A percentile compares a stretch with the other conserved stretches of the same genome.
phyloP scores from a whole-genome alignment of 1,284 basidiomycete species.

The Trichosporon sp. region DNA sequence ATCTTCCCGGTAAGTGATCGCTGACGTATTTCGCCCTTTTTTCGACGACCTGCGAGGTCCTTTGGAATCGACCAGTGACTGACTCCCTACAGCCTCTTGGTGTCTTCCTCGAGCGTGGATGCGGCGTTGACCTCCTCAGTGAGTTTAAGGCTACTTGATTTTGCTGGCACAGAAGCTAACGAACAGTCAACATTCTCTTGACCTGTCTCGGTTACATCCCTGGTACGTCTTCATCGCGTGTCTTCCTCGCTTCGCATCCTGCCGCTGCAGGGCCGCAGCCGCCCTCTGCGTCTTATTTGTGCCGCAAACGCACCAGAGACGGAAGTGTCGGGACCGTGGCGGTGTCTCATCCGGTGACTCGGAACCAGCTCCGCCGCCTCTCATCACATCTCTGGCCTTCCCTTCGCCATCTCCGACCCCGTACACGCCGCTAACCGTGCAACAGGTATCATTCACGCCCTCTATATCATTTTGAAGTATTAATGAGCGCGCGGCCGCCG shows the following conservation, averaged over 20 bases:
- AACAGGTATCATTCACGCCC: slow-evolving; percentile 39
- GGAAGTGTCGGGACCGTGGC: neutral
- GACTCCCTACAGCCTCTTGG: slow-evolving; percentile 32
- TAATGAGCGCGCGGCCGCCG: slow-evolving; percentile 3
- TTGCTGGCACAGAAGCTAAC: neutral
- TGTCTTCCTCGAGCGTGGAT: slow-evolving; percentile 48
- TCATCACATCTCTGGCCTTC: neutral
- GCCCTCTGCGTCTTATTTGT: neutral
- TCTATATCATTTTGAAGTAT: slow-evolving; percentile 42
- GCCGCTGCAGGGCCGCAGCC: too few species aligned
- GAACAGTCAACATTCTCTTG: slow-evolving; percentile 36
- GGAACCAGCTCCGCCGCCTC: neutral
- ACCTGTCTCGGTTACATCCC: slow-evolving; percentile 45
- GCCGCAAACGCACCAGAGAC: neutral
- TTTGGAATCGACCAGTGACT: neutral
- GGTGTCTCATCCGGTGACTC: neutral
- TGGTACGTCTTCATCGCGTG: slow-evolving; percentile 14
- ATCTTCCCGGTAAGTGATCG: slow-evolving; percentile 33
- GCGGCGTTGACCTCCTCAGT: slow-evolving; percentile 38
- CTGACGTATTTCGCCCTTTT: neutral
- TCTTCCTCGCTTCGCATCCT: neutral
- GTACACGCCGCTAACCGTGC: neutral
- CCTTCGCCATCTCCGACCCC: neutral
- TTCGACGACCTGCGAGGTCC: neutral
- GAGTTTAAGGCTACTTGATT: neutral